Base-by-base conservation (phyloP, 2,329 filamentous ascomycete species). In the Epichloe coenophiala region DNA sequence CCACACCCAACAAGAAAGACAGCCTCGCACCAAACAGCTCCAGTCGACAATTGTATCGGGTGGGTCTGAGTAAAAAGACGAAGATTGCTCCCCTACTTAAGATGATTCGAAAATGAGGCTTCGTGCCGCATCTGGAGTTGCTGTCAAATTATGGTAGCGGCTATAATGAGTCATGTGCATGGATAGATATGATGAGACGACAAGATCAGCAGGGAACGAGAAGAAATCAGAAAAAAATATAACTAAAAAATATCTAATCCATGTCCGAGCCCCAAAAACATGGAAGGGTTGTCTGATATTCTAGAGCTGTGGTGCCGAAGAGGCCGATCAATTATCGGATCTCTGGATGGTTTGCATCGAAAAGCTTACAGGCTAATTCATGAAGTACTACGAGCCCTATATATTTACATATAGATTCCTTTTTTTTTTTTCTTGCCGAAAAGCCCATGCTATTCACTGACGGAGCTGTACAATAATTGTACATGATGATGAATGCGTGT, bases 1-100 rank as follows among this genome's bases (percentile, higher is more conserved):
- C 37, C 38, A 19, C 17, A 47, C 53, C 48, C 49, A 44, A 13
- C 31, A 57, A 52, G 13, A 57, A 49, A 39, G 49, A 48, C 47
- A 47, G 40, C 33, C 41, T 48, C 48, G 48, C 54, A 41, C 51
- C 52, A 13, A 58, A 57, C 49, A 33, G 33, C 33, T 37, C 51
- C 5, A 55, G 58, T 13, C 74, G 71, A 53, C 71, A 72, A 15
- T 55, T 68, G 15, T 75, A 72, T 54, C 67, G 75, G 15, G 73
- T 78, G 49, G 75, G 75, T 3, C 60, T 77, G 55, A 77, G 74
- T 63, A 76, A 69, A 60, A 67, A 61, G 57, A 68, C 68, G 17
- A 66, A 71, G 51, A 76, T 78, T 53, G 72, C 74, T 37, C 73
- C 75, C 31, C 59, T 78, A 49, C 62, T 78, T 21, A 77, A 77